phyloP scores from a whole-genome alignment of 306 rosid genomes.

The Rosa lucieae region DNA sequence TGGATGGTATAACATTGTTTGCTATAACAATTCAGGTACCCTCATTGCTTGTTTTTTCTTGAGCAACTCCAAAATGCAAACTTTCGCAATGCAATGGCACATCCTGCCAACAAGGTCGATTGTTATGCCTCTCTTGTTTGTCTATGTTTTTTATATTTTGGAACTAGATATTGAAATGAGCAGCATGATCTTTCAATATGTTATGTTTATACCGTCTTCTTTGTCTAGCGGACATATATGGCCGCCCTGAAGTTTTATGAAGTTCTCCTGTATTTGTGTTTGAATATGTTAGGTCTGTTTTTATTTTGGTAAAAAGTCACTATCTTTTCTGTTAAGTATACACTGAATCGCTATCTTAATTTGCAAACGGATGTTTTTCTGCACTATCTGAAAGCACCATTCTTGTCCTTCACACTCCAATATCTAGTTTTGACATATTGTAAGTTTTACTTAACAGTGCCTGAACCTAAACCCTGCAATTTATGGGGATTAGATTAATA shows the following conservation, averaged over 20 bases:
- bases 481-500: neutral
- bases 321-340: neutral
- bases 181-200: constrained; percentile 4
- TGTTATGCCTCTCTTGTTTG: constrained; percentile 10
- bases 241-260: neutral
- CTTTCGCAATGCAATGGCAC: constrained; percentile 97
- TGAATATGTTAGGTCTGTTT: neutral
- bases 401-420: neutral
- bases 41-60: constrained; percentile 89
- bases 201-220: neutral
- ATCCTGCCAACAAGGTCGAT: constrained; percentile 85
- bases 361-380: neutral
- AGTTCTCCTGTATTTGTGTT: neutral
- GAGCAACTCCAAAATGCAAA: constrained; percentile 90
- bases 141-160: neutral
- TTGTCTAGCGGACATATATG: neutral
- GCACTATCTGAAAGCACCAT: neutral
- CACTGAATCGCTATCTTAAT: neutral
- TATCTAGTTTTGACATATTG: neutral
- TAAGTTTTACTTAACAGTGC: neutral
- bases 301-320: neutral
- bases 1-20: neutral
- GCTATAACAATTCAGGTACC: constrained; percentile 58
- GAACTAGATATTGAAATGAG: neutral
- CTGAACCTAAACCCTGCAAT: neutral